phyloP scores from a whole-genome alignment of 1,284 basidiomycete species.

The Coniferiporia sulphurascens region DNA sequence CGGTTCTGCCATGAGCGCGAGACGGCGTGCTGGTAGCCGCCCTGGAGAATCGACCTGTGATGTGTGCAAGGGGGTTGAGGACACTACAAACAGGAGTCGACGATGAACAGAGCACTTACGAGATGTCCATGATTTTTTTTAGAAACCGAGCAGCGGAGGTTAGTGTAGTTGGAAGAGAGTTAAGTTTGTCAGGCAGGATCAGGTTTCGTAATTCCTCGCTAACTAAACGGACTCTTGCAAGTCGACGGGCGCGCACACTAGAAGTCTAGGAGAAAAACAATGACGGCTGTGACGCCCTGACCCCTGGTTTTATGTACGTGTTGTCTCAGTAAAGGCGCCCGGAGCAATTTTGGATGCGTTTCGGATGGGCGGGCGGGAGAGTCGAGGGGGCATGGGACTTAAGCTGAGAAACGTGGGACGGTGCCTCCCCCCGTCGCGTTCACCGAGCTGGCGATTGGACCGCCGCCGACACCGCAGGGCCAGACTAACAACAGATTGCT shows the following conservation, averaged over 20 bases:
- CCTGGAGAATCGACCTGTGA: conserved; percentile 76
- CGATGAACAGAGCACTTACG: not conserved
- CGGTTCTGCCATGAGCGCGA: conserved; percentile 81
- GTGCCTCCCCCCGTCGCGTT: not conserved
- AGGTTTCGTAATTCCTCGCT: no score
- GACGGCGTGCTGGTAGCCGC: conserved; percentile 88
- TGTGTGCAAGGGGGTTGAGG: conserved; percentile 25
- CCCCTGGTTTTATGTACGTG: not conserved
- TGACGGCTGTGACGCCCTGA: not conserved
- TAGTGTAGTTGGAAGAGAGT: not conserved
- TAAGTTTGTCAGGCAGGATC: not conserved
- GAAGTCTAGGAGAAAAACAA: not conserved
- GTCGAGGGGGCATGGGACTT: not conserved
- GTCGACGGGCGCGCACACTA: no score
- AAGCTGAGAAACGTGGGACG: not conserved
- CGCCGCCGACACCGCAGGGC: not conserved
- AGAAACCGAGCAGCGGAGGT: not conserved
- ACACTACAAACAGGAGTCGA: not conserved
- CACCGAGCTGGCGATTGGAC: not conserved
- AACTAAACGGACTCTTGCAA: no score
- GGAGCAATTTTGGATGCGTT: not conserved
- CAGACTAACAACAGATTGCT: not conserved
- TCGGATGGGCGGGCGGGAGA: not conserved
- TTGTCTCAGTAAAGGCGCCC: not conserved
- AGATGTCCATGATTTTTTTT: conserved; percentile 3